phyloP scores from a whole-genome alignment of 176 grass and related monocot genomes.

The Carex scoparia region DNA sequence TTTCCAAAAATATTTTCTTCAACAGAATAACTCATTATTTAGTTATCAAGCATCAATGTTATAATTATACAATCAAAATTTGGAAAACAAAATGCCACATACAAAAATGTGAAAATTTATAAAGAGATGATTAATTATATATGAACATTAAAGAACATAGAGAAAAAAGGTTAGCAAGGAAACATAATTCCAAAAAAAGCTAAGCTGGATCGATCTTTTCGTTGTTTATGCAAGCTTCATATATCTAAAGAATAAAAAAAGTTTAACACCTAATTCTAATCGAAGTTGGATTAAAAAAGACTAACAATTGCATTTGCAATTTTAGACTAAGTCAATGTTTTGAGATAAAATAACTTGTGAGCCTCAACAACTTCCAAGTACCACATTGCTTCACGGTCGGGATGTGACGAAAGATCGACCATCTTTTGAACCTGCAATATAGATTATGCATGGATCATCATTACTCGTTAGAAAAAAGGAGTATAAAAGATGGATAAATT shows the following conservation, averaged over 20 bases:
- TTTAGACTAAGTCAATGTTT: conserved; percentile 2
- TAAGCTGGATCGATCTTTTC: neutral
- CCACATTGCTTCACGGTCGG: conserved; percentile 80
- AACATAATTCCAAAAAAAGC: neutral
- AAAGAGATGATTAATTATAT: neutral
- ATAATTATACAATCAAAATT: neutral
- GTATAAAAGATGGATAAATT: neutral
- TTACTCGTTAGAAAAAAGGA: neutral
- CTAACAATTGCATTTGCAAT: neutral
- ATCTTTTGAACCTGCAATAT: conserved; percentile 77
- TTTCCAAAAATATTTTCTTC: neutral
- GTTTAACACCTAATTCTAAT: neutral
- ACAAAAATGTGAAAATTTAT: neutral
- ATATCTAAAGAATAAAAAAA: neutral
- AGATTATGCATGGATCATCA: neutral
- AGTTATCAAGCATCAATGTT: neutral
- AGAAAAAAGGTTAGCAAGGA: neutral
- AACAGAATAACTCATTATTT: neutral
- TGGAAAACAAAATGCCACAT: neutral
- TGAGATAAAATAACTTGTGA: conserved; percentile 53
- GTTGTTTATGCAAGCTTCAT: neutral
- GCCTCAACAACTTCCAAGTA: conserved; percentile 78
- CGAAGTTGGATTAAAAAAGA: neutral
- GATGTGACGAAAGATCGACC: conserved; percentile 60
- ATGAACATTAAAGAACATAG: neutral